A percentile compares a stretch with the other conserved stretches of the same genome.
phyloP scores from a whole-genome alignment of 805 yeast species.

The Wickerhamiella vanderwaltii region DNA sequence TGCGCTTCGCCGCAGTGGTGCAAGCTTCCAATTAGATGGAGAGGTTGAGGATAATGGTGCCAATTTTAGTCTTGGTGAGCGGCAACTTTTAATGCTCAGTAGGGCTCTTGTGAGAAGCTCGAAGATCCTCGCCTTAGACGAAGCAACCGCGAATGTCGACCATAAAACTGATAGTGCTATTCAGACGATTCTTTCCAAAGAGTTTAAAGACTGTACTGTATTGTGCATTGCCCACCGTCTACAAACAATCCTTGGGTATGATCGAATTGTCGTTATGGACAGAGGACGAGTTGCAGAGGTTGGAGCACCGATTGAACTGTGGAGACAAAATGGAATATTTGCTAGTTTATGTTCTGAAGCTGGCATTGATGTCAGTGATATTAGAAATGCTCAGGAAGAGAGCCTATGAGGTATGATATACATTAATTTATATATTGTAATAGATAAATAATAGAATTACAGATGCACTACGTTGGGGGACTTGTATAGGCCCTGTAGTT shows the following conservation, averaged over 20 bases:
- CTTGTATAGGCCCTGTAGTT: no score
- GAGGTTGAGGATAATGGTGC: constrained; percentile 55
- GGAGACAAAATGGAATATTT: background rate
- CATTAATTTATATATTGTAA: no score
- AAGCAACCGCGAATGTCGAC: constrained; percentile 69
- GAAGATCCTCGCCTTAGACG: constrained; percentile 53
- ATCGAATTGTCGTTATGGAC: constrained; percentile 47
- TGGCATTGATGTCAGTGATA: no score
- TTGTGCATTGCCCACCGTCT: constrained; percentile 63
- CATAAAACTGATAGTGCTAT: constrained; percentile 56
- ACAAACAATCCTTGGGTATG: constrained; percentile 47
- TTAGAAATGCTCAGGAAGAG: no score
- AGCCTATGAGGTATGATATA: no score
- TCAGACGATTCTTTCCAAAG: constrained; percentile 45
- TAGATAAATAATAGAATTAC: background rate
- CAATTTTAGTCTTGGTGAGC: constrained; percentile 55
- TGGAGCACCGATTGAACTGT: constrained; percentile 40
- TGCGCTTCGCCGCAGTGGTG: constrained; percentile 46
- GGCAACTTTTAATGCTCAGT: constrained; percentile 56
- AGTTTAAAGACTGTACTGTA: constrained; percentile 52
- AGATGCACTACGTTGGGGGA: no score
- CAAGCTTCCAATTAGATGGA: constrained; percentile 51
- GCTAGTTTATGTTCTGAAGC: background rate
- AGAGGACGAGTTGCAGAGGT: constrained; percentile 42
- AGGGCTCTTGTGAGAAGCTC: constrained; percentile 56